Evolutionary conservation across 805 yeast genomes (phyloP).

Genomic region (Pichia insulana): DNA sequence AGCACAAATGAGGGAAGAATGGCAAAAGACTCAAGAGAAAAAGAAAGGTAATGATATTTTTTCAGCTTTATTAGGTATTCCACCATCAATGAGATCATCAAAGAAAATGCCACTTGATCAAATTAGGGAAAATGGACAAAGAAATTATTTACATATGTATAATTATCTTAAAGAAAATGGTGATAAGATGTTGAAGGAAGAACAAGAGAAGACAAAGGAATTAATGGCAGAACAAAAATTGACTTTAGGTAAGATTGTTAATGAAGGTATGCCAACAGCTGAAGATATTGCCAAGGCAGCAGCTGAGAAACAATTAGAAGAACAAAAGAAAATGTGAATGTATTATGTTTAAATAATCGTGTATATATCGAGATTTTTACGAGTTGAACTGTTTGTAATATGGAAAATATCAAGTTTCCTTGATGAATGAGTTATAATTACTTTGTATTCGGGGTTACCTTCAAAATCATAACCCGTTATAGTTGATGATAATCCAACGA

Average conservation of each 20-base stretch:
- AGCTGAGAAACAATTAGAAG: constrained; percentile 16
- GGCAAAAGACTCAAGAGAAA: constrained; percentile 43
- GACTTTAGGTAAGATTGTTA: constrained; percentile 76
- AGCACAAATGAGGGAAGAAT: constrained; percentile 59
- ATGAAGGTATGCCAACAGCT: constrained; percentile 73
- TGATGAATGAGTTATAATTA: too few species aligned
- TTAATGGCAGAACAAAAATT: constrained; percentile 74
- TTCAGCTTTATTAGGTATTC: constrained; percentile 49
- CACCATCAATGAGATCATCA: constrained; percentile 28
- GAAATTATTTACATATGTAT: constrained; percentile 76
- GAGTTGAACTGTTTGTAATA: too few species aligned
- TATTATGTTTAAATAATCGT: background rate
- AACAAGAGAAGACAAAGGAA: constrained; percentile 71
- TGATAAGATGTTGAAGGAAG: constrained; percentile 70
- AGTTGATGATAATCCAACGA: too few species aligned
- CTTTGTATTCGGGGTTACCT: background rate
- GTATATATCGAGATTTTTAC: background rate
- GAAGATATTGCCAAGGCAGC: constrained; percentile 45
- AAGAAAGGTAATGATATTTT: constrained; percentile 17
- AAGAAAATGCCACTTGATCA: constrained; percentile 80
- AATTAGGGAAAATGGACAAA: constrained; percentile 87
- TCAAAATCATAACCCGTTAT: too few species aligned
- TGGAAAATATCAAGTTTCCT: too few species aligned
- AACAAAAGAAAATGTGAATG: background rate
- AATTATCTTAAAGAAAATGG: constrained; percentile 49